Conservation (phyloP, 148 eudicot genomes). For the Rhododendron simsii region DNA sequence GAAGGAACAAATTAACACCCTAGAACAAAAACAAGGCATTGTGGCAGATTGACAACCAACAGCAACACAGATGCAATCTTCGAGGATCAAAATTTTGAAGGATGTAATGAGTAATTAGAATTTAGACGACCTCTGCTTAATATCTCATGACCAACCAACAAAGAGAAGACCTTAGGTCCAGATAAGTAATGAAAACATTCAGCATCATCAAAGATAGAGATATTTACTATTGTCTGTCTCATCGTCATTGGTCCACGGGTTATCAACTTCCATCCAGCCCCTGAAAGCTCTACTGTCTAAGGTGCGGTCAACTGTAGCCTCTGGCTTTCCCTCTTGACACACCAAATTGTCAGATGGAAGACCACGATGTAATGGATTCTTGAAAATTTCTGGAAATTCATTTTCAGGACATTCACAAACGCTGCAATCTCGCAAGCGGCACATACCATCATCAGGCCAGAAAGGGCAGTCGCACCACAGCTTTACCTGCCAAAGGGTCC, state of each 20-base stretch:
- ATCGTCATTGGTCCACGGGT: constrained; percentile 90
- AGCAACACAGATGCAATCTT: not conserved
- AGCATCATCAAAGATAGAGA: not conserved
- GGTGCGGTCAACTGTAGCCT: constrained; percentile 80
- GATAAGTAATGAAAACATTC: not conserved
- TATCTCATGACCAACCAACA: not conserved
- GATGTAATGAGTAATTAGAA: not conserved
- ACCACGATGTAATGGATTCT: constrained; percentile 37
- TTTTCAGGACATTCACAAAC: constrained; percentile 88
- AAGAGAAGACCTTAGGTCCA: not conserved
- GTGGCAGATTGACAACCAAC: constrained; percentile 5
- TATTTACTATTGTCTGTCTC: constrained; percentile 76
- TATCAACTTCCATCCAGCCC: constrained; percentile 77
- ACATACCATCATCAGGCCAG: constrained; percentile 95
- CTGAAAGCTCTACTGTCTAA: constrained; percentile 60
- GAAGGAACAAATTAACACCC: constrained; percentile 2
- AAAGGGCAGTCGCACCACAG: constrained; percentile 93
- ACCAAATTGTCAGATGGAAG: constrained; percentile 56
- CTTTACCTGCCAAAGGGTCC: constrained; percentile 46
- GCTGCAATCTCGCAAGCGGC: constrained; percentile 79
- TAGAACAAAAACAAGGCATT: constrained; percentile 1
- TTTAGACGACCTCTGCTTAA: not conserved
- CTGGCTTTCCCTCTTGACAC: constrained; percentile 90
- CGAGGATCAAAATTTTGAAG: not conserved
- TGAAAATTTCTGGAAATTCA: constrained; percentile 78